Conservation (phyloP, 768 basidiomycete species). For the Leccinum pellstonianum region DNA sequence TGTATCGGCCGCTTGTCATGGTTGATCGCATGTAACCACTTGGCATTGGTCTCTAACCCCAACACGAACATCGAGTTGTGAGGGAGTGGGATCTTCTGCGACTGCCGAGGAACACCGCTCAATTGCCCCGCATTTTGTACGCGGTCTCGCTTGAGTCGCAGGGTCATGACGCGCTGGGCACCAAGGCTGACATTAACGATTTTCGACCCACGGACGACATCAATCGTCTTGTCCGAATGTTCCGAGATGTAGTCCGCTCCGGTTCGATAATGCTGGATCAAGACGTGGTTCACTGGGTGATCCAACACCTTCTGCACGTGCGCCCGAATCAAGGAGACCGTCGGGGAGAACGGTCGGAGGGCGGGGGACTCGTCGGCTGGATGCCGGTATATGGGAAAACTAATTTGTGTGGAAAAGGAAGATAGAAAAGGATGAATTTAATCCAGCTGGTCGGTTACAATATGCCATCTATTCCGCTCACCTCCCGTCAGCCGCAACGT, state of each 20-base stretch:
- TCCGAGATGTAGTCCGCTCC: constrained; percentile 84
- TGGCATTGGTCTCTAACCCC: constrained; percentile 68
- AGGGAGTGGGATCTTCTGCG: constrained; percentile 70
- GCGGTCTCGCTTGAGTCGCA: constrained; percentile 62
- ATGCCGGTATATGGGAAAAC: constrained; percentile 79
- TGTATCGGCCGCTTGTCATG: constrained; percentile 65
- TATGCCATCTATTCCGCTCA: constrained; percentile 17
- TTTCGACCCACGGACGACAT: constrained; percentile 68
- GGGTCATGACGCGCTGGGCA: constrained; percentile 72
- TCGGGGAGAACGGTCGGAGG: constrained; percentile 63
- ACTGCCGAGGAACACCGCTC: constrained; percentile 33
- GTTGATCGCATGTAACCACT: constrained; percentile 76
- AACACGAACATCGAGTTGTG: constrained; percentile 84
- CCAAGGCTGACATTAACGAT: constrained; percentile 84
- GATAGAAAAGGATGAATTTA: too few species aligned
- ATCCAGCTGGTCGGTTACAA: too few species aligned
- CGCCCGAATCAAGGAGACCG: constrained; percentile 61
- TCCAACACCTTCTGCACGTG: constrained; percentile 56
- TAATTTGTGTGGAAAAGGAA: constrained; percentile 22
- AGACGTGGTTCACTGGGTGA: constrained; percentile 79
- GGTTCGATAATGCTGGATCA: constrained; percentile 78
- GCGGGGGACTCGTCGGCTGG: constrained; percentile 78
- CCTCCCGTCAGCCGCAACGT: constrained; percentile 52
- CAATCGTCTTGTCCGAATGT: constrained; percentile 85
- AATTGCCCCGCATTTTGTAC: constrained; percentile 14